Conservation (phyloP, 331 rosid genomes). For the Erythrophleum ivorense region DNA sequence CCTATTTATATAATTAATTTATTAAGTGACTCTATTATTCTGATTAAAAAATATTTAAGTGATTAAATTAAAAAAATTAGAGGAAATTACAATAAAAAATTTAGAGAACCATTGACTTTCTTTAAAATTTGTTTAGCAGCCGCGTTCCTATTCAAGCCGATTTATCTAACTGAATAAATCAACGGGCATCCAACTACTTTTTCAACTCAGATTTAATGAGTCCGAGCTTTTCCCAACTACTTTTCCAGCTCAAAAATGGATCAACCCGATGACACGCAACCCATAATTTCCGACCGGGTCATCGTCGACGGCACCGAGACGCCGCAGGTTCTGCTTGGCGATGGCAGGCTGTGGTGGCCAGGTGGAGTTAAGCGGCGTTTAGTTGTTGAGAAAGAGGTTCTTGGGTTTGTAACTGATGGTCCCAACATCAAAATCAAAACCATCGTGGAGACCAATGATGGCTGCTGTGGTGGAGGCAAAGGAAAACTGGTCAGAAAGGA, state of each 20-base stretch:
- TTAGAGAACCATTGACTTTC: too few species aligned
- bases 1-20: too few species aligned
- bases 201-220: neutral
- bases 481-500: slow-evolving; percentile 55
- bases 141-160: too few species aligned
- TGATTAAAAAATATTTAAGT: too few species aligned
- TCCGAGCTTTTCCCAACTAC: neutral
- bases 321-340: slow-evolving; percentile 44
- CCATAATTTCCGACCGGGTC: slow-evolving; percentile 57
- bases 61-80: too few species aligned
- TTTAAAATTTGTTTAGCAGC: too few species aligned
- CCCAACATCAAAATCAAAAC: slow-evolving; percentile 58
- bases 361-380: slow-evolving; percentile 51
- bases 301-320: slow-evolving; percentile 52
- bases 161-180: too few species aligned
- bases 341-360: slow-evolving; percentile 65
- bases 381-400: slow-evolving; percentile 62
- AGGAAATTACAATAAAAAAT: too few species aligned
- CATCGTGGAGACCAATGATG: slow-evolving; percentile 44
- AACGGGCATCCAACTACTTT: too few species aligned
- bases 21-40: too few species aligned
- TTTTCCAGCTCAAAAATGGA: slow-evolving; percentile 36
- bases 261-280: slow-evolving; percentile 36
- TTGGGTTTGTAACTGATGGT: slow-evolving; percentile 66
- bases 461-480: slow-evolving; percentile 41